These are phyloP conservation scores for Mytilinidion resinicola DNA, from an alignment of 495 filamentous ascomycete species.

Conservation along the genomic window DNA sequence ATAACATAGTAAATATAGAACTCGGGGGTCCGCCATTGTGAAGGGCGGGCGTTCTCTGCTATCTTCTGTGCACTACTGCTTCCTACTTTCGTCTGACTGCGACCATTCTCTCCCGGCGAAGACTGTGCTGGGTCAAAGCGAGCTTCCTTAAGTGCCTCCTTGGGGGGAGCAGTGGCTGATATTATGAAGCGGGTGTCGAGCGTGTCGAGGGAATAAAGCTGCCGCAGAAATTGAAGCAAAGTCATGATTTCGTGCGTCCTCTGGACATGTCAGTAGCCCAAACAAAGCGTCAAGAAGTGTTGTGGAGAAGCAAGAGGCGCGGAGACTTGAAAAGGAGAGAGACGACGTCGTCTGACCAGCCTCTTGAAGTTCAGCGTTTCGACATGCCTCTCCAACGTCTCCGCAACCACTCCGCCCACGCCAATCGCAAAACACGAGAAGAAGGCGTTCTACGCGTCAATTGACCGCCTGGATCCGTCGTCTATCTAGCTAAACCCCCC, in stretches of 20 bases:
- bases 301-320: neutral
- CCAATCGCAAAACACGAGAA: no score
- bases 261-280: constrained; percentile 2
- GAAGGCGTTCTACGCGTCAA: no score
- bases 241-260: neutral
- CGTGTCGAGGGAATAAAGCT: constrained; percentile 77
- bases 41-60: constrained; percentile 41
- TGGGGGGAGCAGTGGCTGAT: constrained; percentile 60
- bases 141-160: constrained; percentile 42
- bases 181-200: constrained; percentile 87
- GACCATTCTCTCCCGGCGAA: constrained; percentile 41
- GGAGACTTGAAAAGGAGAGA: neutral
- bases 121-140: constrained; percentile 20
- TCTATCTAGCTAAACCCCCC: constrained; percentile 1
- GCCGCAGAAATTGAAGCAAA: constrained; percentile 43
- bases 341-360: constrained; percentile 1
- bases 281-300: neutral
- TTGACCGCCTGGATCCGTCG: neutral
- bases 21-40: constrained; percentile 81
- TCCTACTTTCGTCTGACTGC: constrained; percentile 13
- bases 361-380: constrained; percentile 15
- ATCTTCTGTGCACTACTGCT: constrained; percentile 36
- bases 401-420: no score
- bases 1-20: constrained; percentile 77
- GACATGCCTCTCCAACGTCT: constrained; percentile 5